A percentile compares a stretch with the other conserved stretches of the same genome.
These are phyloP conservation scores for Ogataea pini DNA, from an alignment of 805 yeast species.

Conservation along the genomic window DNA sequence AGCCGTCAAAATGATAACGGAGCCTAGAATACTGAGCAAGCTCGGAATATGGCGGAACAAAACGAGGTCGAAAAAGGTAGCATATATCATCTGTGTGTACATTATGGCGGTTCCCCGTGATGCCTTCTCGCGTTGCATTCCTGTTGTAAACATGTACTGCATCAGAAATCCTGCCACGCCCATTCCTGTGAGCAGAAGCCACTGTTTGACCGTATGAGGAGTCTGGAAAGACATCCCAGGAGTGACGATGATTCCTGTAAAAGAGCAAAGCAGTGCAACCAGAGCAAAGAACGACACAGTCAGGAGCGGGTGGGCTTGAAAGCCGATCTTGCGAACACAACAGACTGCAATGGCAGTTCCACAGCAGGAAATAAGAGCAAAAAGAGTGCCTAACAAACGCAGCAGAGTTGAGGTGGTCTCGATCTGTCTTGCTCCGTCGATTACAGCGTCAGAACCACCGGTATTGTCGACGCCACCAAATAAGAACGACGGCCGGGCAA, in stretches of 20 bases:
- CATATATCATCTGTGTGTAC: constrained; percentile 77
- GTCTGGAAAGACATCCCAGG: constrained; percentile 61
- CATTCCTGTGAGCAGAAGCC: constrained; percentile 60
- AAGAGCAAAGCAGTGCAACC: constrained; percentile 55
- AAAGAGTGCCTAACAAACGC: constrained; percentile 60
- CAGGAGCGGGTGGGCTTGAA: constrained; percentile 74
- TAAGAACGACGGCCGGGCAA: constrained; percentile 77
- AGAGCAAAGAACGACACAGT: constrained; percentile 78
- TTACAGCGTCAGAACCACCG: background rate
- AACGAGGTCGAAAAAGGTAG: constrained; percentile 69
- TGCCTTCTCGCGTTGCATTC: constrained; percentile 79
- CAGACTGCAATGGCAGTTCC: constrained; percentile 74
- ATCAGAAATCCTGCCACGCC: constrained; percentile 81
- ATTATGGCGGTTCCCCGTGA: constrained; percentile 73
- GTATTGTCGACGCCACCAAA: constrained; percentile 44
- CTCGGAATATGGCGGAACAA: constrained; percentile 78
- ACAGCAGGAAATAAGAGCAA: constrained; percentile 65
- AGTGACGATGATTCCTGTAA: constrained; percentile 48
- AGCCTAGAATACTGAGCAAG: constrained; percentile 67
- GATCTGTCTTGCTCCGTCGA: constrained; percentile 13
- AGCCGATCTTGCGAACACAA: constrained; percentile 72
- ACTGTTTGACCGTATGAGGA: constrained; percentile 64
- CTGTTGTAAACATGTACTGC: constrained; percentile 79
- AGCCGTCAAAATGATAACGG: constrained; percentile 61
- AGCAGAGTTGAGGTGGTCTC: constrained; percentile 54